Evolutionary conservation across 2,329 filamentous ascomycete genomes (phyloP), one percentile per base, ranked within the genome.

Genomic region (Achaetomium macrosporum): DNA sequence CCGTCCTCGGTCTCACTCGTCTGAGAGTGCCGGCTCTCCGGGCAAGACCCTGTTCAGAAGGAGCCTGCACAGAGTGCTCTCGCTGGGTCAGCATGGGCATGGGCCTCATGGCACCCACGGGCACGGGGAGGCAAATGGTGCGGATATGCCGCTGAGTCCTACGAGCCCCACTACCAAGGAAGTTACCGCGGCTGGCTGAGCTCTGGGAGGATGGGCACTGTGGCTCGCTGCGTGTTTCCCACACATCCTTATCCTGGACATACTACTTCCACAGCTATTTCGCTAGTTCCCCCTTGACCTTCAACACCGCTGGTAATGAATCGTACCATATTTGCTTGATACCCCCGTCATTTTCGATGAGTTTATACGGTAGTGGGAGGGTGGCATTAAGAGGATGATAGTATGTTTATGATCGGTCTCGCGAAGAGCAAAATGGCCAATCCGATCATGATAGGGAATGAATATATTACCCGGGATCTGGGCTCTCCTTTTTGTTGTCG

Each of bases 31-130:
- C n/a, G 42, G 53, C 17, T 55, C 53, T 12, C 35, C 44, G 10
- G 53, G 57, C 31, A 57, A 57, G 48, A 39, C 53, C n/a, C 30
- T 50, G 17, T 56, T 77, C 40, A 65, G 75, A 50, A 68, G 70
- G 53, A 77, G 76, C 57, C 57, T 78, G 53, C 73, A 76, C 54
- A 70, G 68, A 58, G 75, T 74, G 3, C 64, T 77, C 5, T 72
- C 72, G 25, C 66, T 76, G 29, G 71, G 71, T 3, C 50, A 63
- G 42, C 53, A 57, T 33, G 50, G 50, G 3, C 54, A 53, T 30
- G 42, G 43, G 3, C 33, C 43, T 11, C 25, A 48, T 17, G 37
- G 33, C 11, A n/a, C 12, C 9, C 30, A n/a, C 16, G 42, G 43
- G 10, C 40, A 42, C 36, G 51, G 45, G 20, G 25, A 29, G 9